These are phyloP conservation scores for Microbotryum silenes-acaulis DNA, from an alignment of 1,284 basidiomycete species.

Conservation along the genomic window DNA sequence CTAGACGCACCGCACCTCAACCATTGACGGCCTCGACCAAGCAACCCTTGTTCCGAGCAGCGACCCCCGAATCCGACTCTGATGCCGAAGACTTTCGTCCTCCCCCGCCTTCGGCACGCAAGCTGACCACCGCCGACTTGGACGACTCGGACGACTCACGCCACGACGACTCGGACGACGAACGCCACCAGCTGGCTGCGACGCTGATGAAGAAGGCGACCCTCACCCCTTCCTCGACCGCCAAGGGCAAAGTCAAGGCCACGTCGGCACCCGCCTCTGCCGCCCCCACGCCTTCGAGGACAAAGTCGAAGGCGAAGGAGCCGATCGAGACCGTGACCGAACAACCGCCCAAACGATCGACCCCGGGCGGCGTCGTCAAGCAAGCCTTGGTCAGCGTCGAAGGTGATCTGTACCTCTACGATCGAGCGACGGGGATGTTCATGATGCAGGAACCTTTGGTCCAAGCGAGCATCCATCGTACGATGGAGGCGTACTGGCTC, in stretches of 20 bases:
- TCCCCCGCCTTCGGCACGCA: constrained; percentile 1
- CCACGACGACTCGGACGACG: constrained; percentile 45
- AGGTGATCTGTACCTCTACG: constrained; percentile 61
- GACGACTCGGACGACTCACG: constrained; percentile 44
- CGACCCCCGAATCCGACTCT: not conserved
- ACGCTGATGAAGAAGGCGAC: constrained; percentile 29
- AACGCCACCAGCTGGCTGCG: constrained; percentile 10
- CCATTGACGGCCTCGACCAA: not conserved
- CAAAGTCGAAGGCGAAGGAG: constrained; percentile 6
- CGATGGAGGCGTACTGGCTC: constrained; percentile 47
- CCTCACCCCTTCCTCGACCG: not conserved
- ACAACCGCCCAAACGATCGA: constrained; percentile 11
- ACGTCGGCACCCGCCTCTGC: constrained; percentile 1
- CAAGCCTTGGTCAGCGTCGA: constrained; percentile 31
- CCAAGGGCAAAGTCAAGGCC: constrained; percentile 6
- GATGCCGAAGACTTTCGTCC: constrained; percentile 3
- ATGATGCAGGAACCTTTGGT: constrained; percentile 61
- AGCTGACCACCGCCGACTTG: constrained; percentile 53
- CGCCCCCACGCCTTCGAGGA: not conserved
- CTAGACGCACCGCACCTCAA: constrained; percentile 13
- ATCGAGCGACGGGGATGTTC: constrained; percentile 61
- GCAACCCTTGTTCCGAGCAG: constrained; percentile 3
- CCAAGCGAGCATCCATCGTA: constrained; percentile 43
- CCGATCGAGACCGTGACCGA: constrained; percentile 12
- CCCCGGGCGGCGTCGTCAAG: constrained; percentile 14